Evolutionary conservation across 768 basidiomycete species (phyloP), one percentile per base, ranked within the genome.

Genomic region (Pisolithus orientalis): DNA sequence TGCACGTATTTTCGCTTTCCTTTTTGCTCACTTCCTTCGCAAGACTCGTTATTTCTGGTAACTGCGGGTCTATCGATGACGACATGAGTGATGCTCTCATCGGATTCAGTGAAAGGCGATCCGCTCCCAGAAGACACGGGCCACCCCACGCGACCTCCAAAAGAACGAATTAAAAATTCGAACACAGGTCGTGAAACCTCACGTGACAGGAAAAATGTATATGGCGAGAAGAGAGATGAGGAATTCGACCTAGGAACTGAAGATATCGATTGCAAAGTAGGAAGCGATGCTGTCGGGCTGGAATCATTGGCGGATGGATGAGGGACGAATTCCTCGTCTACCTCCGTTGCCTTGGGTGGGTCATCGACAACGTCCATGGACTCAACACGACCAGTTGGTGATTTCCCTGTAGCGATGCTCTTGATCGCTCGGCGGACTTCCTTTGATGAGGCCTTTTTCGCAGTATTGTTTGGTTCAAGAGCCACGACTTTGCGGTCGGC

Each of bases 141-240:
- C 94, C 94, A 96, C 40, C 95, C 91, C 59, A 96, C 84, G 44
- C 83, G 82, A 24, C 94, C 96, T 42, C 94, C 95, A 67, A 93
- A 93, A 13, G 90, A 85, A 17, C 92, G 86, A 40, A 97, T 79
- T 56, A 95, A 72, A 68, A 99, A 97, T 69, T 98, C 96, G 71
- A 97, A 93, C 53, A 96, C 85, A 16, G 87, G 76, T 16, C 94
- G 80, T 2, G 96, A 87, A 0, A 86, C 89, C 72, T 97, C 95
- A 57, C 95, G 82, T 7, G 95, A 97, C 44, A 99, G 74, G 76
- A 85, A 98, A 75, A 99, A 92, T 2, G 85, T 88, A 70, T 85
- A 96, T 4, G 87, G 82, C 0, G 85, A 73, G 69, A 98, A 95
- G 34, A 98, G 73, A 43, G 75, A 75, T n/a, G 79, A 72, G 11